Evolutionary conservation across 2,329 filamentous ascomycete species (phyloP), one percentile per base, ranked within the genome.

Genomic region (Gnomoniopsis smithogilvyi): DNA sequence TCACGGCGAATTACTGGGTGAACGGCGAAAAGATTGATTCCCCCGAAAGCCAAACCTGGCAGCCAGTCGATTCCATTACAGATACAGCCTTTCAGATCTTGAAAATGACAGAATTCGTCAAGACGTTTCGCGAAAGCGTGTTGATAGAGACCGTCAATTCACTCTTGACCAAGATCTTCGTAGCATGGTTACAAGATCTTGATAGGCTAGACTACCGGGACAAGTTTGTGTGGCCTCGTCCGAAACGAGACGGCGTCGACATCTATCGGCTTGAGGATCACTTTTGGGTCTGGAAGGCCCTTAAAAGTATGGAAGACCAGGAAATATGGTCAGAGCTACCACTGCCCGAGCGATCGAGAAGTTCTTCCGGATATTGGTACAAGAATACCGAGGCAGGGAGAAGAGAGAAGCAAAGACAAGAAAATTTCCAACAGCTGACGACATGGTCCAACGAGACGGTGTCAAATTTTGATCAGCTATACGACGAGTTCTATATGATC

Each of bases 71-170:
- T 19, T 15, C 46, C 14, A 17, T 50, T 3, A 56, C 54, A 19
- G 54, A 56, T 10, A 56, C 54, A 24, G 54, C 54, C 1, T 50
- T 56, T 17, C 46, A 56, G 19, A 50, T 50, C 19, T 21, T 56
- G 33, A 56, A 56, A 12, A 43, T 56, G 45, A 50, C 46, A 2
- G 3, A 21, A 4, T 56, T 49, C 14, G 19, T 26, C 33, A 50
- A 19, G 1, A 26, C 21, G 4, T 47, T 11, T 17, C 7, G 2
- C 3, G 30, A 48, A 7, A 8, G 15, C 19, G 6, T 21, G 17
- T 1, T 17, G 11, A 1, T 19, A 2, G 45, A 21, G n/a, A 15
- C 1, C 4, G 2, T 56, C 19, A 6, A 34, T 21, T 3, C 45
- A 0, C 15, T 56, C 7, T 10, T 56, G 30, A 48, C 43, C 21